Evolutionary conservation across 169 alveolate species (phyloP).

Genomic region (Eimeria necatrix): DNA sequence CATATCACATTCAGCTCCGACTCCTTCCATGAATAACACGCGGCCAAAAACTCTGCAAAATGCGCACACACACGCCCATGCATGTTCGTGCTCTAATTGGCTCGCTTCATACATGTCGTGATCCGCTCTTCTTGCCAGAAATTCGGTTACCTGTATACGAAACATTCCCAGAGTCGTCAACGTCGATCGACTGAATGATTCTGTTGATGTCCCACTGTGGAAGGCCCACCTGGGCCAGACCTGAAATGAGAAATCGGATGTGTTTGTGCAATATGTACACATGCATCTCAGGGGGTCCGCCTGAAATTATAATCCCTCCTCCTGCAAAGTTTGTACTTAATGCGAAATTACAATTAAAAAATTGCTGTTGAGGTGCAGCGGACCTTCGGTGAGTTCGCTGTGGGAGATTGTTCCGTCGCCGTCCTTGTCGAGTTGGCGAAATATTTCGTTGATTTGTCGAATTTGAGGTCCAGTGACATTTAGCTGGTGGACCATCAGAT

Average conservation of each 20-base stretch:
- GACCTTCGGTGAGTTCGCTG: constrained; percentile 83
- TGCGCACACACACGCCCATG: neutral
- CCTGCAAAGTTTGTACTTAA: no score
- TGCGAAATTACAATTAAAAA: neutral
- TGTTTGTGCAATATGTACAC: neutral
- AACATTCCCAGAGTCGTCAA: constrained; percentile 86
- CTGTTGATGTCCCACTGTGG: constrained; percentile 86
- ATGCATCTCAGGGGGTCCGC: no score
- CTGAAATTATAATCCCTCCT: no score
- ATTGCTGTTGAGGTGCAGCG: neutral
- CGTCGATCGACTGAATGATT: constrained; percentile 86
- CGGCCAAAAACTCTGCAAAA: constrained; percentile 87
- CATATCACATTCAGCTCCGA: constrained; percentile 84
- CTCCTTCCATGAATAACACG: constrained; percentile 87
- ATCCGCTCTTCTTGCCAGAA: neutral
- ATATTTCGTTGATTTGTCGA: constrained; percentile 82
- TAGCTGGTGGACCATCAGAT: constrained; percentile 87
- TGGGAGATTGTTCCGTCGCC: constrained; percentile 85
- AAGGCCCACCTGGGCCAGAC: constrained; percentile 84
- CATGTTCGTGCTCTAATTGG: neutral
- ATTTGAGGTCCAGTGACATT: constrained; percentile 85
- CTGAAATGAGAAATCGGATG: neutral
- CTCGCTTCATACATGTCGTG: neutral
- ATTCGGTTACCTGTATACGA: constrained; percentile 83
- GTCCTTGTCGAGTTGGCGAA: constrained; percentile 83